Evolutionary conservation across 352 stramenopile species (phyloP), one percentile per base, ranked within the genome.

Genomic region (Globisporangium apiculatum): DNA sequence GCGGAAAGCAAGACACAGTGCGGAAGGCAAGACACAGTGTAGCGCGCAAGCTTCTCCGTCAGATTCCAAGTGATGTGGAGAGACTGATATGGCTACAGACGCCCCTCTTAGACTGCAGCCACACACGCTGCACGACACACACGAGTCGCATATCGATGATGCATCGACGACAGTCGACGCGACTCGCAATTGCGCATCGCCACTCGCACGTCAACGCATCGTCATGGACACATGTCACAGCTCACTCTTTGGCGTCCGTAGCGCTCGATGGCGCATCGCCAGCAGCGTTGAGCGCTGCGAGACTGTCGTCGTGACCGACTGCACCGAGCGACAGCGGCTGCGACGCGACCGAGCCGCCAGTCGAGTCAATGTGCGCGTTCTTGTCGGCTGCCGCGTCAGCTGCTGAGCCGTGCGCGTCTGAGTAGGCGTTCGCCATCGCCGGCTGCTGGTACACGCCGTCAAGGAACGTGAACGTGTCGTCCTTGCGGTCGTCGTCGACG

Each of bases 371-470:
- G 43, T 62, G 57, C 50, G 57, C 57, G n/a, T 62, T 62, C 49
- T 18, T 45, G 17, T 62, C 57, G 49, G 49, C 41, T 5, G 17
- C 14, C 8, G 5, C 24, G 46, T 47, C 48, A 14, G 31, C 24
- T 9, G 40, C 48, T 10, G 56, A 49, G 49, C 17, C 24, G 43
- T 41, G 24, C 18, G 42, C 17, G n/a, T 38, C 57, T 38, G 53
- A 53, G 37, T 61, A 62, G 48, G 66, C 62, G 54, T 74, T 69
- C 47, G 61, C 55, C 75, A 89, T 85, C 1, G 76, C 79, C 58
- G 79, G 79, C 55, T 87, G 79, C 57, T 84, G 73, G 55, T 89
- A 89, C 10, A 87, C 69, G 57, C 71, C 72, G 63, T 89, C 67
- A 6, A 89, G 67, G 45, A 87, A 87, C 51, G 82, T 71, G 55